Evolutionary conservation across 768 basidiomycete genomes (phyloP), one percentile per base, ranked within the genome.

Genomic region (Lentinula sp.): DNA sequence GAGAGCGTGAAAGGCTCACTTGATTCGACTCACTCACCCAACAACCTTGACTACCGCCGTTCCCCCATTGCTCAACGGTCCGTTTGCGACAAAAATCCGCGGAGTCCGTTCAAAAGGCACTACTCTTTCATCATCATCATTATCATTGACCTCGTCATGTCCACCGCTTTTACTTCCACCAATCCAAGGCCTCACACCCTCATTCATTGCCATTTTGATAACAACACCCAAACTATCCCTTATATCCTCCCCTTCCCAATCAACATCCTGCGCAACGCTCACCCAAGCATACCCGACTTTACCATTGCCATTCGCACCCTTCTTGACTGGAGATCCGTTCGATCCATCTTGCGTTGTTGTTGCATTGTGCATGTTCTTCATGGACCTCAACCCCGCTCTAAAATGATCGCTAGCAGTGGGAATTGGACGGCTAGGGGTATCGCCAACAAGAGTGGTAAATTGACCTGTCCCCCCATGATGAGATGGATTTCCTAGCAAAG

Each of bases 381-480:
- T 71, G 6, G 87, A 82, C 23, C 90, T 79, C 66, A 93, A 73
- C 15, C 90, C 88, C 16, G 87, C 85, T 20, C 83, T 82, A 71
- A 92, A 86, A 69, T 88, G 84, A 63, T 91, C 90, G 33, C 84
- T 82, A 3, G 85, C 84, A 20, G 78, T 87, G 8, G 91, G 88
- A 36, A 93, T 80, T 6, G 82, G 79, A 33, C 85, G 81, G 37
- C 81, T 81, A 0, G 85, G 85, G 6, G 73, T 74, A 71, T 93
- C 90, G 2, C 92, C 91, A 1, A 91, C 83, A 28, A 92, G 76
- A 1, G 92, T 93, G 48, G 91, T 92, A 70, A 94, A 93, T 70
- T 91, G 86, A 3, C 76, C 28, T 68, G 68, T 5, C 66, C 49
- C 69, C 3, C 28, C 28, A 28, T 0, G 28, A 50, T 69, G 64